phyloP scores from a whole-genome alignment of 2,329 filamentous ascomycete genomes.

The Pseudophaeomoniella oleicola region DNA sequence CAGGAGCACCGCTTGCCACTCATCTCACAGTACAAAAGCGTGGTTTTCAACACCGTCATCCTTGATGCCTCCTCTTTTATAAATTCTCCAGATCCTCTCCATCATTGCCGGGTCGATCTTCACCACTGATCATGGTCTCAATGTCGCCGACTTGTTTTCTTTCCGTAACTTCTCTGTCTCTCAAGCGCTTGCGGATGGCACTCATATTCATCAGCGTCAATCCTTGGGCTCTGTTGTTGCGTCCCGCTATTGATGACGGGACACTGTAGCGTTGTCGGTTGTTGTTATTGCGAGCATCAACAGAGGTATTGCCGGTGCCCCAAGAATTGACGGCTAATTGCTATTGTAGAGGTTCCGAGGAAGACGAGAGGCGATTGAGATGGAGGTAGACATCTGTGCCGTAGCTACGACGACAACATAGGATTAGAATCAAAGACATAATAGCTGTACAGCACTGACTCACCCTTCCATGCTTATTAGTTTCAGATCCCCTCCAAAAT shows the following conservation, averaged over 20 bases:
- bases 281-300: neutral
- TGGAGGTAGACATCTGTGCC: conserved; percentile 98
- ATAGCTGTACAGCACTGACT: too few relatives aligned
- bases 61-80: too few relatives aligned
- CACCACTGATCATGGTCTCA: conserved; percentile 55
- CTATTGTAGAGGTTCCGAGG: conserved; percentile 94
- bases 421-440: too few relatives aligned
- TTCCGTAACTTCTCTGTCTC: conserved; percentile 58
- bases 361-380: conserved; percentile 86
- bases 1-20: too few relatives aligned
- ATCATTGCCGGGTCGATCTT: neutral
- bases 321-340: conserved; percentile 73
- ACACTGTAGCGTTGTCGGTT: conserved; percentile 15
- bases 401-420: too few relatives aligned
- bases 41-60: too few relatives aligned
- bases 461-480: conserved; percentile 99
- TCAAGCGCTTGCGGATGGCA: conserved; percentile 5
- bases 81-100: conserved; percentile 27
- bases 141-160: conserved; percentile 82
- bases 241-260: conserved; percentile 15
- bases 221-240: conserved; percentile 39
- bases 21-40: too few relatives aligned
- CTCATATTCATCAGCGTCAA: conserved; percentile 33
- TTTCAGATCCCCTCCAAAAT: conserved; percentile 95
- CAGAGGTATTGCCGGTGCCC: conserved; percentile 23